These are phyloP conservation scores for Thelonectria discophora DNA, from an alignment of 2,329 filamentous ascomycete genomes.

Conservation along the genomic window DNA sequence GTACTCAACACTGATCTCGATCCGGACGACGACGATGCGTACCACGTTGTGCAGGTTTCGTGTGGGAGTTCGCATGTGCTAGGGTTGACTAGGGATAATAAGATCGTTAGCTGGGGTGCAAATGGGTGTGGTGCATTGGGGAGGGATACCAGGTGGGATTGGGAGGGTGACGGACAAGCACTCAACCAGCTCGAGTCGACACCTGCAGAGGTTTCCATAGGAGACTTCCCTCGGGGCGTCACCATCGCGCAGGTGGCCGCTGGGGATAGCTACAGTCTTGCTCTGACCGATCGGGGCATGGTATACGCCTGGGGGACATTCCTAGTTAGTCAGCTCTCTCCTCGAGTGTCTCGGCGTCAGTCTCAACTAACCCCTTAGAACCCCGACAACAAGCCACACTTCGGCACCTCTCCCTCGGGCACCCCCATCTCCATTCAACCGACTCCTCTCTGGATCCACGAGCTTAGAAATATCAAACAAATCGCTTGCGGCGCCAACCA, in stretches of 20 bases:
- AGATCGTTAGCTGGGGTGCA: conserved; percentile 82
- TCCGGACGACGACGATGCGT: conserved; percentile 19
- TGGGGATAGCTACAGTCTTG: conserved; percentile 75
- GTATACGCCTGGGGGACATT: conserved; percentile 85
- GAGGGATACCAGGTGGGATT: conserved; percentile 69
- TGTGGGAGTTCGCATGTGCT: conserved; percentile 80
- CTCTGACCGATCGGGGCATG: conserved; percentile 71
- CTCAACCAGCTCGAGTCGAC: conserved; percentile 74
- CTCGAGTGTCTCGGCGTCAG: no score
- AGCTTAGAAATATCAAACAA: not conserved
- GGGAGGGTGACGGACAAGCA: conserved; percentile 55
- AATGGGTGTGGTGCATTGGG: conserved; percentile 82
- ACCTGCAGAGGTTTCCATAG: conserved; percentile 65
- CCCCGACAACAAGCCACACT: not conserved
- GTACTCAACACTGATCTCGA: conserved; percentile 33
- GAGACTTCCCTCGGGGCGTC: conserved; percentile 64
- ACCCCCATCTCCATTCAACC: not conserved
- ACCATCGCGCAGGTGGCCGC: conserved; percentile 66
- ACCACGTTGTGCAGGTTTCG: conserved; percentile 68
- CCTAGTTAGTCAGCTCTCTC: conserved; percentile 55
- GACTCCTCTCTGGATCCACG: not conserved
- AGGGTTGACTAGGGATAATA: conserved; percentile 77
- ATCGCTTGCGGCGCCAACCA: not conserved
- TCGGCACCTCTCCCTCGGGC: not conserved
- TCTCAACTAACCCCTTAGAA: no score